Base-by-base conservation (phyloP, 2,329 filamentous ascomycete species). In the Botrytis byssoidea region DNA sequence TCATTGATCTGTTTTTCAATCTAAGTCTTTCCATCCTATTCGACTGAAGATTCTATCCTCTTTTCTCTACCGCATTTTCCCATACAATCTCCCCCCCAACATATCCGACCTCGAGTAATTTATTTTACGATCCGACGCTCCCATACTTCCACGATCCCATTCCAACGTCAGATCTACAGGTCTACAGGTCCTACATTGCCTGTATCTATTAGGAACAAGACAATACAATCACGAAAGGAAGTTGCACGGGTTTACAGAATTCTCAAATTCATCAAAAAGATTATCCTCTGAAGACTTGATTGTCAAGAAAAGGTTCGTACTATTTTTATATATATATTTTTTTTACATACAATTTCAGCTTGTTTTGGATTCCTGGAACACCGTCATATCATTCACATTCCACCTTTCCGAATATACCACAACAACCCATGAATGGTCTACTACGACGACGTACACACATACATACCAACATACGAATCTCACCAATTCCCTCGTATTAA, bases 301-400 rank as follows among this genome's bases (percentile, higher is more conserved):
- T 67, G 70, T 72, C 61, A 59, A 44, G 70, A 72, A 72, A 72
- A 72, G 70, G 70, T 72, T 66, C 60, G 70, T 67, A 57, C n/a
- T 14, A n/a, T 20, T n/a, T 14, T 51, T 51, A 12, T n/a, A n/a
- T n/a, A 14, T 10, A 12, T 10, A 25, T 48, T 18, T 35, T 57
- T 37, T 60, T 60, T 37, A 7, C 29, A 16, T 57, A 46, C 65
- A 37, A 37, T 22, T 35, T 71, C 57, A 32, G 25, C 46, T 67
- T 72, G 70, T 66, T 72, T 44, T 46, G 61, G 35, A 55, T 67
- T 16, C 37, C 48, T 51, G 29, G 55, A 67, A 71, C 55, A 55
- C 16, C 42, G 55, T 66, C 48, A 68, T 32, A 67, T 67, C 51
- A 35, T 42, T 32, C 32, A 60, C 66, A 51, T 70, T 61, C 74